A percentile compares a stretch with the other conserved stretches of the same genome.
Evolutionary conservation across 2,329 filamentous ascomycete genomes (phyloP).

Genomic region (Hortaea sp.): DNA sequence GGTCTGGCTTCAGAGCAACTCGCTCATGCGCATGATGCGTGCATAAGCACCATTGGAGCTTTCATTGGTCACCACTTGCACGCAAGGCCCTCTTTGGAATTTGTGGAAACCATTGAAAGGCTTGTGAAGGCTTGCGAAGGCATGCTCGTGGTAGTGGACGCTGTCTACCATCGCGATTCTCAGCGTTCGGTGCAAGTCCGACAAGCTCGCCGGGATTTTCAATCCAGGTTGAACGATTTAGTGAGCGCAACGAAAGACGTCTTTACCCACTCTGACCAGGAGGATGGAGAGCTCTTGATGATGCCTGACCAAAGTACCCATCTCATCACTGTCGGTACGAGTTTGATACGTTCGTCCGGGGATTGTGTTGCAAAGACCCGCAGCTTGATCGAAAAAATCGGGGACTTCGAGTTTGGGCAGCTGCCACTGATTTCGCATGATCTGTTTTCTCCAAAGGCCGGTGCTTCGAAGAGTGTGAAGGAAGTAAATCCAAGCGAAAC

Average conservation of each 20-base stretch:
- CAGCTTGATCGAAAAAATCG: constrained; percentile 70
- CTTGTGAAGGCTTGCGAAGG: constrained; percentile 73
- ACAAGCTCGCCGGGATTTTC: constrained; percentile 64
- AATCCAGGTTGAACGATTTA: constrained; percentile 67
- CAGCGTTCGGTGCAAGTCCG: constrained; percentile 57
- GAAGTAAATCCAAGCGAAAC: neutral
- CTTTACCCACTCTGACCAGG: constrained; percentile 56
- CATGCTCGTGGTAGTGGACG: constrained; percentile 69
- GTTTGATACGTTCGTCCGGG: constrained; percentile 63
- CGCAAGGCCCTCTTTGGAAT: constrained; percentile 77
- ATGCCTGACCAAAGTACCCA: constrained; percentile 43
- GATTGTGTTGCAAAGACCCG: constrained; percentile 85
- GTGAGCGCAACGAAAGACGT: constrained; percentile 74
- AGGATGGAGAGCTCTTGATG: constrained; percentile 65
- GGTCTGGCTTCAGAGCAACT: constrained; percentile 78
- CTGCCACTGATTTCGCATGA: neutral
- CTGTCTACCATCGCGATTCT: constrained; percentile 68
- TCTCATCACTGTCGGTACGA: constrained; percentile 20
- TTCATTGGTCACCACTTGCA: constrained; percentile 92
- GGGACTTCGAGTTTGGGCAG: constrained; percentile 20
- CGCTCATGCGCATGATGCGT: constrained; percentile 70
- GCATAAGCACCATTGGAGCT: constrained; percentile 81
- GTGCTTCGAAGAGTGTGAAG: neutral
- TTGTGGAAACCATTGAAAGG: constrained; percentile 72
- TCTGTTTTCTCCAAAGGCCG: neutral